These are phyloP conservation scores for Phytophthora parvispora DNA, from an alignment of 352 stramenopile species.

Conservation along the genomic window DNA sequence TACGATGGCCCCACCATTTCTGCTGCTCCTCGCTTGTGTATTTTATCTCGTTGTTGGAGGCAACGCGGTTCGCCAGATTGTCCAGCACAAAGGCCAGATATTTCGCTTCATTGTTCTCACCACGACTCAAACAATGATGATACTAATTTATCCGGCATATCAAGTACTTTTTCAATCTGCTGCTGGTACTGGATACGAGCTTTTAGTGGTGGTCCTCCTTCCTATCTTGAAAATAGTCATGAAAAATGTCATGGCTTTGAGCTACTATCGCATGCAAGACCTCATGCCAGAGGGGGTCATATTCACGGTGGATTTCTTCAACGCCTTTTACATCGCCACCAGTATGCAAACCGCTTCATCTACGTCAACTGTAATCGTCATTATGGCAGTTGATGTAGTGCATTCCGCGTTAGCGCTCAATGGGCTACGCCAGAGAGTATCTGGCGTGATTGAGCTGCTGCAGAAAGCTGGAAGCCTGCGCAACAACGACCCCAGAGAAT, in stretches of 20 bases:
- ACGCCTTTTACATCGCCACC: conserved; percentile 28
- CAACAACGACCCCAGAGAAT: background rate
- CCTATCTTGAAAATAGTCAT: conserved; percentile 19
- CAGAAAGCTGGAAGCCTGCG: background rate
- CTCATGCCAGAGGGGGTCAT: conserved; percentile 28
- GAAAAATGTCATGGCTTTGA: conserved; percentile 16
- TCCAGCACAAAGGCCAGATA: conserved; percentile 5
- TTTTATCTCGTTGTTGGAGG: conserved; percentile 4
- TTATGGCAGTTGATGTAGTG: conserved; percentile 1
- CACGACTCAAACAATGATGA: conserved; percentile 4
- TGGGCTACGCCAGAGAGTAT: background rate
- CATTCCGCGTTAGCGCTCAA: background rate
- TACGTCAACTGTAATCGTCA: background rate
- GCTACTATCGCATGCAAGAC: conserved; percentile 16
- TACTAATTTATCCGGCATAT: conserved; percentile 25
- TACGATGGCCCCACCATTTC: background rate
- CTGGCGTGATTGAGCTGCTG: background rate
- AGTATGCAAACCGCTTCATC: conserved; percentile 25
- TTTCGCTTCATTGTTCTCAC: conserved; percentile 12
- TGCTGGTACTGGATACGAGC: conserved; percentile 4
- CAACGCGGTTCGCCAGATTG: background rate
- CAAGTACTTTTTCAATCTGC: conserved; percentile 16
- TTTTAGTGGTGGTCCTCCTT: conserved; percentile 3
- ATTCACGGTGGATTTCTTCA: conserved; percentile 30
- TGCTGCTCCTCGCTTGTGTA: background rate